Base-by-base conservation (phyloP, 352 stramenopile genomes). In the Pythium dissimile region DNA sequence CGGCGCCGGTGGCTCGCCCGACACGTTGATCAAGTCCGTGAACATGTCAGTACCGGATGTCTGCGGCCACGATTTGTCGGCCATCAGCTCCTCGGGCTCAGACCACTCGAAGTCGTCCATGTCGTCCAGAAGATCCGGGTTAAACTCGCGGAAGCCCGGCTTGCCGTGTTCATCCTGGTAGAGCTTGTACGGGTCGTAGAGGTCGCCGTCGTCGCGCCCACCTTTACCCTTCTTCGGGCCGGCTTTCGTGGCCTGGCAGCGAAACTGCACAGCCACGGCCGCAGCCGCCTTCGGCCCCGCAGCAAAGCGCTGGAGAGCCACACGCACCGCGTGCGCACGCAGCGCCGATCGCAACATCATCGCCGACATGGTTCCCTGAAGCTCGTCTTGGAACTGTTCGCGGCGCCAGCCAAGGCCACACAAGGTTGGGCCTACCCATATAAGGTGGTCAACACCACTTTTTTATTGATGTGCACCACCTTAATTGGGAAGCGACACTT, bases 11-110 rank as follows among this genome's bases (percentile, higher is more conserved):
- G 70, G 66, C 51, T 83, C 72, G 48, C 49, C 69, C 44, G 79
- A 73, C 32, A 95, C 75, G 67, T 95, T 92, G 58, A 92, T 67
- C 64, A 95, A 65, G 64, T 95, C 85, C 47, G 67, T 62, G 57
- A 92, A 95, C 53, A 93, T 62, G 41, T 95, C 81, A 13, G 83
- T 75, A 64, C 80, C 81, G 1, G 83, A 83, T 15, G 85, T 95
- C 39, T 75, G 60, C 1, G 85, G 85, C 85, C 85, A 95, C 63
- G 80, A 92, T 70, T 95, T 95, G 71, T 95, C 85, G 31, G 83
- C 81, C 85, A 95, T 95, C 70, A 95, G 74, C 35, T 87, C 66
- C 48, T 85, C 81, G 4, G 80, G 79, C 61, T 91, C 83, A 49
- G 75, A 66, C 83, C 83, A 93, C 72, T 79, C 71, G 21, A 75